Evolutionary conservation across 1,284 basidiomycete species (phyloP).

Genomic region (Puccinia horiana): DNA sequence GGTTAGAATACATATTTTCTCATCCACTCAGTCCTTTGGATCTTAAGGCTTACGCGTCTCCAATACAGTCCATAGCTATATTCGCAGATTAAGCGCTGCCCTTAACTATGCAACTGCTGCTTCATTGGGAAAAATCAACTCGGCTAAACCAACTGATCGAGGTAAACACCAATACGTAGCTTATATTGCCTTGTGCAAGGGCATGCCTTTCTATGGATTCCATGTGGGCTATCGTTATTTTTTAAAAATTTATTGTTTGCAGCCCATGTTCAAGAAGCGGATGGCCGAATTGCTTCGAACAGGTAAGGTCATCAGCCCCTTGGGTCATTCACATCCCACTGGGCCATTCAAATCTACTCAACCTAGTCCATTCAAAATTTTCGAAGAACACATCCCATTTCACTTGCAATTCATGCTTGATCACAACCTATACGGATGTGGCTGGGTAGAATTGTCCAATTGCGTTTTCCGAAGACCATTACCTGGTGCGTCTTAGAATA

Average conservation of each 20-base stretch:
- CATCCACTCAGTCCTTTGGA: conserved; percentile 33
- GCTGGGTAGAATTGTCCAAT: conserved; percentile 71
- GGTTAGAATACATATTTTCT: conserved; percentile 55
- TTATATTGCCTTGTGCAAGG: conserved; percentile 81
- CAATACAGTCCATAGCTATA: conserved; percentile 69
- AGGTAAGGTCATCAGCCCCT: conserved; percentile 68
- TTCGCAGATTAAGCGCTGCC: conserved; percentile 68
- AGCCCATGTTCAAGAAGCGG: conserved; percentile 71
- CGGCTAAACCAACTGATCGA: conserved; percentile 61
- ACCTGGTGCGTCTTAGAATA: conserved; percentile 57
- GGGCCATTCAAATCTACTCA: neutral
- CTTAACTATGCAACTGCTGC: conserved; percentile 76
- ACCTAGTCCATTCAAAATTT: conserved; percentile 64
- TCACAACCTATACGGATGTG: conserved; percentile 92
- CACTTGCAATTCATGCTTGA: conserved; percentile 92
- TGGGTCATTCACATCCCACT: neutral
- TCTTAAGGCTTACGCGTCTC: conserved; percentile 15
- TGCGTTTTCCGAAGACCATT: conserved; percentile 63
- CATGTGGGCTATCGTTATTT: conserved; percentile 82
- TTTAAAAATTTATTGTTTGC: conserved; percentile 78
- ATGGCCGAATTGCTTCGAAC: conserved; percentile 74
- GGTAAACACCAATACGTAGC: conserved; percentile 54
- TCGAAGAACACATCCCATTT: conserved; percentile 84
- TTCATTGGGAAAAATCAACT: conserved; percentile 61
- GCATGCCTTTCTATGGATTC: conserved; percentile 94